Evolutionary conservation across 1,284 basidiomycete species (phyloP).

Genomic region (Rhodotorula sp.): DNA sequence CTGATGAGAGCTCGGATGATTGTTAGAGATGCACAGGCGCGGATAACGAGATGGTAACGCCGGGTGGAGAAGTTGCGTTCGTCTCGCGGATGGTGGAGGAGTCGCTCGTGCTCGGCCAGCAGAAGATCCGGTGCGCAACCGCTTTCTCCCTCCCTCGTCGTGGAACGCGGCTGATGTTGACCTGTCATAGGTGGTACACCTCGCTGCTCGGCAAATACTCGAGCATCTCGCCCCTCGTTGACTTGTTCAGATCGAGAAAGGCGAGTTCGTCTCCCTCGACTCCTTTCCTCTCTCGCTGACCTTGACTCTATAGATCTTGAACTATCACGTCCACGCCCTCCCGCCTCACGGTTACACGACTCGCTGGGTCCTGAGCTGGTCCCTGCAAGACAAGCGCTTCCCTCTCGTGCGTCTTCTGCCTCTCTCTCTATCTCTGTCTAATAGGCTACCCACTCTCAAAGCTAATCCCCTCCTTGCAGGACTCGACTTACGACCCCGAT

Average conservation of each 20-base stretch:
- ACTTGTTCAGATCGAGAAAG: slow-evolving; percentile 53
- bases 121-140: slow-evolving; percentile 57
- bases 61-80: slow-evolving; percentile 79
- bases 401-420: slow-evolving; percentile 65
- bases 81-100: slow-evolving; percentile 75
- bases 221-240: slow-evolving; percentile 65
- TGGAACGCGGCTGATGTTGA: background rate
- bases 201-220: slow-evolving; percentile 85
- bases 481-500: background rate
- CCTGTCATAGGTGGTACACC: slow-evolving; percentile 73
- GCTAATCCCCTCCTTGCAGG: background rate
- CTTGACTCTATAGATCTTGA: slow-evolving; percentile 61
- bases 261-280: background rate
- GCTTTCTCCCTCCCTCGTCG: background rate
- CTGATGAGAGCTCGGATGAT: background rate
- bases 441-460: no score
- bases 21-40: slow-evolving; percentile 75
- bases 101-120: slow-evolving; percentile 56
- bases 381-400: slow-evolving; percentile 62
- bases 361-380: slow-evolving; percentile 88
- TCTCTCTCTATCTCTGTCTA: background rate
- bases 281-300: background rate
- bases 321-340: slow-evolving; percentile 80
- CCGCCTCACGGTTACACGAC: slow-evolving; percentile 74
- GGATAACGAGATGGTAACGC: slow-evolving; percentile 77